Evolutionary conservation across 177 flowering plant genomes (phyloP), one percentile per base, ranked within the genome.

Genomic region (Vitis hybrid): DNA sequence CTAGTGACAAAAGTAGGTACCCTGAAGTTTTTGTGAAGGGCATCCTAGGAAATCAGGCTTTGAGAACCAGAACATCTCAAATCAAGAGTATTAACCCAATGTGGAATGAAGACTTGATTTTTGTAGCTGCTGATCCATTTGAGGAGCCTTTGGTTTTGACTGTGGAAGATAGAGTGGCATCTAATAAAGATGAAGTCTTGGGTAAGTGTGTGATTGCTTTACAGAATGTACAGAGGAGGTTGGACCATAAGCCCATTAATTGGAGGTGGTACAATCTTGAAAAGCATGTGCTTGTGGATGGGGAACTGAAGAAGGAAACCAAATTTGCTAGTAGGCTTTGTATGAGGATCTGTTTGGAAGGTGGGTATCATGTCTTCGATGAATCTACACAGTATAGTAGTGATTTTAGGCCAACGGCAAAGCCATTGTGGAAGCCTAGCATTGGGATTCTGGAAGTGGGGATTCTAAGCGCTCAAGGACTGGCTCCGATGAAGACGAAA

Each of bases 361-460:
- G 87, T 10, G 87, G 87, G 11, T 84, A 84, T 59, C 87, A 84
- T 64, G 87, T 84, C 35, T 59, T 84, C 53, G 87, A 84, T 71
- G 87, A 84, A 72, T 84, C 87, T 3, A 79, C 85, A 3, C 85
- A 80, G 61, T 82, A 82, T 69, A 80, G 84, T 53, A 82, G 87
- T 61, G 87, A 82, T 55, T 82, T 82, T 58, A 78, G 84, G 77
- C 85, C 85, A 20, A 82, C 84, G 2, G 80, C 84, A 18, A 80
- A 79, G 60, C 82, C 77, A 60, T 57, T 84, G 14, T 84, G 87
- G 87, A 80, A 65, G 69, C 58, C 83, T 2, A 75, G 81, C 75
- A 79, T 84, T 66, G 86, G 86, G 52, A 71, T 84, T 65, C 61
- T 84, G 30, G 86, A 84, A 66, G 4, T 84, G 48, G 86, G 86